phyloP scores from a whole-genome alignment of 176 grass and related monocot species.

The Puccinellia tenuiflora region DNA sequence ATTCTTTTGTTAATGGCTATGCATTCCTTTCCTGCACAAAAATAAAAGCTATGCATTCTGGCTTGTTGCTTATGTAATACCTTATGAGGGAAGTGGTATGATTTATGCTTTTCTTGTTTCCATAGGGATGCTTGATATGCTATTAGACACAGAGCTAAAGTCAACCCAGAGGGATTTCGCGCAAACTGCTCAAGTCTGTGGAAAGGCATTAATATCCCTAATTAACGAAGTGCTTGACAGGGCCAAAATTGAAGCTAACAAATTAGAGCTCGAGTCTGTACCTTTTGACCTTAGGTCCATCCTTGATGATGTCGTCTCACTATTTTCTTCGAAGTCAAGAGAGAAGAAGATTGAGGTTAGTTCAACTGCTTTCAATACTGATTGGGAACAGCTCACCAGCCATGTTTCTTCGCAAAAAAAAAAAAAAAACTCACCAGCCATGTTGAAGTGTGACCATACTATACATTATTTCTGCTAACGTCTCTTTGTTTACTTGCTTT shows the following conservation, averaged over 20 bases:
- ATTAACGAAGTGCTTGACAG: constrained; percentile 98
- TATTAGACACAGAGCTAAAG: constrained; percentile 75
- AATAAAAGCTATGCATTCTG: background rate
- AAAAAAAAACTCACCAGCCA: background rate
- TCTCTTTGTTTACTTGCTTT: background rate
- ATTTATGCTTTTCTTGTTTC: constrained; percentile 13
- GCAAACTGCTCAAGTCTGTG: constrained; percentile 88
- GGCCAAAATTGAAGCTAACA: constrained; percentile 93
- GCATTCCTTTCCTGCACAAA: background rate
- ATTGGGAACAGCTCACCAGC: background rate
- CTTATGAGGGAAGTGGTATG: constrained; percentile 1
- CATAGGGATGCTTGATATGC: constrained; percentile 96
- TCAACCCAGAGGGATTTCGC: constrained; percentile 85
- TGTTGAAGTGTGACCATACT: constrained; percentile 2
- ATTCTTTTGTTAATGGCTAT: background rate
- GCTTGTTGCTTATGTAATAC: background rate
- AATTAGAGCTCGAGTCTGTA: constrained; percentile 75
- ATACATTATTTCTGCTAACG: background rate
- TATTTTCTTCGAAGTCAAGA: constrained; percentile 80
- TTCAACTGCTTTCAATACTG: background rate
- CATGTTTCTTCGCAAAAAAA: too few species aligned
- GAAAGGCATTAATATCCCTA: constrained; percentile 83
- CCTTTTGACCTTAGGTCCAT: constrained; percentile 82
- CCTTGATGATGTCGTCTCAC: constrained; percentile 80
- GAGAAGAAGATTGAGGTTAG: constrained; percentile 86